These are phyloP conservation scores for Chalaropsis thielavioides DNA, from an alignment of 2,329 filamentous ascomycete species.

Conservation along the genomic window DNA sequence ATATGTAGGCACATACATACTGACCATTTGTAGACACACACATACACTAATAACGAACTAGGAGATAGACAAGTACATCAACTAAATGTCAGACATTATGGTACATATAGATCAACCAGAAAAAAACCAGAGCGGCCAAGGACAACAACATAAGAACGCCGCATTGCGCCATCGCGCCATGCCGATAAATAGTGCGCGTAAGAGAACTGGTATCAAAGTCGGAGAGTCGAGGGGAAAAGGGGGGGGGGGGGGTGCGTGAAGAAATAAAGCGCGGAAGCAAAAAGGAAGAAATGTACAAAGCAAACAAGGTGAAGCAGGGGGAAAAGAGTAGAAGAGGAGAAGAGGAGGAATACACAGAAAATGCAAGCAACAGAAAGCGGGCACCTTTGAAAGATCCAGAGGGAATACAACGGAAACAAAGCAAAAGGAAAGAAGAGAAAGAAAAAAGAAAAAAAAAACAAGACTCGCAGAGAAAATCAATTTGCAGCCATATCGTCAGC, in stretches of 20 bases:
- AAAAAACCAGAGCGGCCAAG: not conserved
- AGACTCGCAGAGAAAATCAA: not conserved
- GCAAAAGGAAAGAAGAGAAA: not conserved
- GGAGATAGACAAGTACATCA: not conserved
- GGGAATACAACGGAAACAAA: not conserved
- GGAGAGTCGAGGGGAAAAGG: not conserved
- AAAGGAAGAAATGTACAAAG: not conserved
- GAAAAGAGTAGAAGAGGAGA: too few species aligned
- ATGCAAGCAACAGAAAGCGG: too few species aligned
- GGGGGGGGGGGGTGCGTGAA: not conserved
- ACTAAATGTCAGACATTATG: not conserved
- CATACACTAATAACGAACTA: too few species aligned
- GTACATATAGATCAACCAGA: not conserved
- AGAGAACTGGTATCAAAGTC: constrained; percentile 6
- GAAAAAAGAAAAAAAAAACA: not conserved
- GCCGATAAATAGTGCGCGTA: not conserved
- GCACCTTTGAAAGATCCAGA: too few species aligned
- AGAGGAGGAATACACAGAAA: too few species aligned
- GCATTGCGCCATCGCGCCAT: not conserved
- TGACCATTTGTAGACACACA: not conserved
- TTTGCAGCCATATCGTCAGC: not conserved
- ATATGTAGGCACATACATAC: too few species aligned
- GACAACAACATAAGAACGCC: not conserved
- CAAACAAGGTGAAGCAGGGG: too few species aligned
- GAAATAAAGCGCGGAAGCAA: not conserved